Evolutionary conservation across 1,284 basidiomycete genomes (phyloP), one percentile per base, ranked within the genome.

Genomic region (Singerocomus rubriflavus): DNA sequence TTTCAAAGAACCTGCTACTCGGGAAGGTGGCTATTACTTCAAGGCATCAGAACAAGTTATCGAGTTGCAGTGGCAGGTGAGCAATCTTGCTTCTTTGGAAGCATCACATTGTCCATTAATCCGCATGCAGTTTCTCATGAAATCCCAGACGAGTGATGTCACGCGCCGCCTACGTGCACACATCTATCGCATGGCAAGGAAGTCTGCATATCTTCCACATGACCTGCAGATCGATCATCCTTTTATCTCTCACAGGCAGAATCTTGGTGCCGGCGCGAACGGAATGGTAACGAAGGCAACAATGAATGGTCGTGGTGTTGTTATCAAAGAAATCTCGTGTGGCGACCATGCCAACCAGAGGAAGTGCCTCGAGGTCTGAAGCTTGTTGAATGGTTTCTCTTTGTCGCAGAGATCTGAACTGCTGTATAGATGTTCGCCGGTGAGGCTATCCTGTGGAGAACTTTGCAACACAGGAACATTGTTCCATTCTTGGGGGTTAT

Each of bases 381-480:
- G 16, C 16, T 16, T 42, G 35, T 50, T n/a, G 4, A 26, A 30
- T 29, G 25, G 6, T 25, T 33, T 13, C 21, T 12, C 30, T 48
- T n/a, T 16, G 27, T 25, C 34, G 36, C 40, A 33, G 25, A 62
- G 10, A 41, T 50, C 3, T n/a, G 2, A 14, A 25, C 26, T 37
- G n/a, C 33, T 21, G 21, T 21, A 21, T 26, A 61, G 67, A 44
- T 52, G 47, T 65, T 68, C 14, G 46, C 59, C n/a, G 45, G 64
- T 16, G 64, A 69, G 34, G 63, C 64, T 14, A 65, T 67, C 31
- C 43, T 67, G n/a, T 65, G 64, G 64, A 40, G 36, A 34, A 66
- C 64, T 13, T 37, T 65, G 10, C 30, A 25, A 40, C 67, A 65
- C 49, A 37, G 51, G 14, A 67, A 68, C 21, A 64, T 65, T 10